phyloP scores from a whole-genome alignment of 768 basidiomycete species.

The Mycena rosella region DNA sequence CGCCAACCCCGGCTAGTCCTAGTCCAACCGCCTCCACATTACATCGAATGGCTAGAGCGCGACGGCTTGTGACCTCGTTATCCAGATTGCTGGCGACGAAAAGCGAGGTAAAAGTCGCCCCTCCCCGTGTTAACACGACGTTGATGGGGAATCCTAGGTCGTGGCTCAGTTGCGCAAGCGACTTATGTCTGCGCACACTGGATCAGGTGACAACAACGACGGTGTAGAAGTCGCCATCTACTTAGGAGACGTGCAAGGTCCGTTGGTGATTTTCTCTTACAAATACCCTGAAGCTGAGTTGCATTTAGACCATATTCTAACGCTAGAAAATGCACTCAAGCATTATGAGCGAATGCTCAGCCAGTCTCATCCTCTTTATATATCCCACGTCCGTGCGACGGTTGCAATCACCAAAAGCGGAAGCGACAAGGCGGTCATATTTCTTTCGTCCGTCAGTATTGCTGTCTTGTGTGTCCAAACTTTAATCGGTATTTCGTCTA shows the following conservation, averaged over 20 bases:
- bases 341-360: conserved; percentile 92
- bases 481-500: conserved; percentile 60
- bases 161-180: conserved; percentile 85
- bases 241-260: conserved; percentile 93
- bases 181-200: conserved; percentile 56
- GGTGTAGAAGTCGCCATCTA: conserved; percentile 85
- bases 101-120: conserved; percentile 25
- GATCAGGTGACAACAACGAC: conserved; percentile 54
- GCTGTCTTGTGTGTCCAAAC: conserved; percentile 63
- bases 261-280: conserved; percentile 30
- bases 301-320: conserved; percentile 85
- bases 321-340: conserved; percentile 84
- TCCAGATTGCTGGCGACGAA: conserved; percentile 83
- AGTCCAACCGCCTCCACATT: conserved; percentile 64
- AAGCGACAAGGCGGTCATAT: conserved; percentile 75
- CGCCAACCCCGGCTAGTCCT: conserved; percentile 39
- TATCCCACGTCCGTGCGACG: conserved; percentile 78
- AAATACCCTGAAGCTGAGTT: neutral
- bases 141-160: conserved; percentile 67
- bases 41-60: conserved; percentile 82
- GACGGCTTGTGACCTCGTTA: conserved; percentile 84
- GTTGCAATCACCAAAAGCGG: conserved; percentile 70
- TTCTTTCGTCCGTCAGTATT: conserved; percentile 75
- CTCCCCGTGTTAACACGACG: too few species aligned
- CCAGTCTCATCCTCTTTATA: conserved; percentile 89